Percentiles rank a stretch among this genome's conserved stretches.
Conservation (phyloP, 2,329 filamentous ascomycete species). For the Fusarium sp. region DNA sequence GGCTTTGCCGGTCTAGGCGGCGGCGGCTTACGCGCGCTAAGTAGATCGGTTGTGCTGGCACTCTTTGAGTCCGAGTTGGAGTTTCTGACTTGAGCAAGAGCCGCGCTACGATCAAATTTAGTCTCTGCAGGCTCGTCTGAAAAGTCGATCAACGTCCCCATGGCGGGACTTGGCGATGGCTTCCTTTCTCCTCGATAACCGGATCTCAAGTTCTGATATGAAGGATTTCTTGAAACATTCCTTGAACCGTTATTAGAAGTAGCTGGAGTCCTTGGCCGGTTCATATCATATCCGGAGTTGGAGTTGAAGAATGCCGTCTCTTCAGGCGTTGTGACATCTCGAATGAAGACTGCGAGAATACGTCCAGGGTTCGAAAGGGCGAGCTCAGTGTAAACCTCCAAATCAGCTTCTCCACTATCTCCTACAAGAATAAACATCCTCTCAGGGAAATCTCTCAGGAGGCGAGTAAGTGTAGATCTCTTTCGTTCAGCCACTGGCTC, state of each 20-base stretch:
- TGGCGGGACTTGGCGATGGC: conserved; percentile 56
- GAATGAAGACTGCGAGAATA: conserved; percentile 90
- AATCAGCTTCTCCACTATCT: conserved; percentile 95
- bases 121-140: conserved; percentile 64
- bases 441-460: conserved; percentile 90
- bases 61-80: conserved; percentile 34
- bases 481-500: conserved; percentile 97
- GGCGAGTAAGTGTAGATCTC: conserved; percentile 85
- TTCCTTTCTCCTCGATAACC: conserved; percentile 39
- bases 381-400: conserved; percentile 98
- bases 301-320: conserved; percentile 82
- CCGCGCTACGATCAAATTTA: conserved; percentile 53
- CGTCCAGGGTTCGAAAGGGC: conserved; percentile 85
- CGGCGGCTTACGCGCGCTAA: conserved; percentile 54
- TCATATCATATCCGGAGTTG: conserved; percentile 66
- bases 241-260: conserved; percentile 47
- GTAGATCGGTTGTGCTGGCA: conserved; percentile 51
- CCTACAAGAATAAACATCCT: conserved; percentile 92
- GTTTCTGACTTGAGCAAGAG: conserved; percentile 50
- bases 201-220: conserved; percentile 49
- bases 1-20: conserved; percentile 73
- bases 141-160: conserved; percentile 73
- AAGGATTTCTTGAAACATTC: conserved; percentile 29
- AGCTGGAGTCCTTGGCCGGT: conserved; percentile 47
- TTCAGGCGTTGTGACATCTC: conserved; percentile 90